These are phyloP conservation scores for Barbarea vulgaris DNA, from an alignment of 345 rosid species.

Conservation along the genomic window DNA sequence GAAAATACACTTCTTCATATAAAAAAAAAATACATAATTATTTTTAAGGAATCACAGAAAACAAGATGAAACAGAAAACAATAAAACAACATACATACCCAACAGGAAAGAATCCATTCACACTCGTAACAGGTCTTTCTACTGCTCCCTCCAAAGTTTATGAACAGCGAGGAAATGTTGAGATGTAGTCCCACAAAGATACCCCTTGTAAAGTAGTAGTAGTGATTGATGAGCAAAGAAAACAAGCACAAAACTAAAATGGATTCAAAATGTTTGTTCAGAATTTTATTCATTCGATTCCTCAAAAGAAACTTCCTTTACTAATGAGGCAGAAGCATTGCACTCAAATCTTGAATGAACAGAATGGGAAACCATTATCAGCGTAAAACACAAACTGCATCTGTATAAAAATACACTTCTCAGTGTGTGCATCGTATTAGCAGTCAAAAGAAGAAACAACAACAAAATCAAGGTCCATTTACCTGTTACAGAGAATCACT, in stretches of 20 bases:
- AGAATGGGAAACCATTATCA: slow-evolving; percentile 17
- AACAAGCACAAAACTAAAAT: slow-evolving; percentile 3
- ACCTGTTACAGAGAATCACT: slow-evolving; percentile 82
- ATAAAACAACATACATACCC: slow-evolving; percentile 36
- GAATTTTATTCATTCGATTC: slow-evolving; percentile 43
- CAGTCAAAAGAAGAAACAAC: neutral
- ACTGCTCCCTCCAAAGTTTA: slow-evolving; percentile 26
- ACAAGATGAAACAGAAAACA: slow-evolving; percentile 16
- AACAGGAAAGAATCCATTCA: slow-evolving; percentile 35
- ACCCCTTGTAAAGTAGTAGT: slow-evolving; percentile 56
- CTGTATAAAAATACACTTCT: too few species aligned
- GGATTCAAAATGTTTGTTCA: neutral
- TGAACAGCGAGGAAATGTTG: slow-evolving; percentile 25
- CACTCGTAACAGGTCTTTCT: slow-evolving; percentile 26
- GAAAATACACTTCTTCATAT: slow-evolving; percentile 13
- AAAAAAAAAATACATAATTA: neutral
- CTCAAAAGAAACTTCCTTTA: slow-evolving; percentile 81
- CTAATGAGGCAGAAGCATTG: slow-evolving; percentile 71
- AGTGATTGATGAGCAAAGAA: slow-evolving; percentile 34
- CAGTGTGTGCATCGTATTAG: neutral
- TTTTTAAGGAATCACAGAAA: neutral
- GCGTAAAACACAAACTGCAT: neutral
- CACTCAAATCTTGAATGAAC: slow-evolving; percentile 68
- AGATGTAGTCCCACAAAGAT: slow-evolving; percentile 47
- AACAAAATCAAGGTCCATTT: neutral